Evolutionary conservation across 2,329 filamentous ascomycete species (phyloP).

Genomic region (Scedosporium minutisporum): DNA sequence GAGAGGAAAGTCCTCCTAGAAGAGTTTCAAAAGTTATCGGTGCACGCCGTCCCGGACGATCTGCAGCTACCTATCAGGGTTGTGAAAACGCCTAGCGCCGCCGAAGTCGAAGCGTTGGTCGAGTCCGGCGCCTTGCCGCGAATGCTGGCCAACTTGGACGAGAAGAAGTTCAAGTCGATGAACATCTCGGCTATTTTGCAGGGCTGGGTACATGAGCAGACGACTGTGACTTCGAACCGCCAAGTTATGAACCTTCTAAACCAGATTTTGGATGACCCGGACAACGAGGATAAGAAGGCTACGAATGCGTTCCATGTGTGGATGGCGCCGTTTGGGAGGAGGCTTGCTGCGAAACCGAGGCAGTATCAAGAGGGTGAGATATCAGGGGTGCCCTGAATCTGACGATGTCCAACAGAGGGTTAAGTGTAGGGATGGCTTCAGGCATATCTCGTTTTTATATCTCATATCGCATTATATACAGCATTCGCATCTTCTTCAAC

Average conservation of each 20-base stretch:
- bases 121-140: slow-evolving; percentile 18
- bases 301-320: slow-evolving; percentile 4
- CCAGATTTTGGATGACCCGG: slow-evolving; percentile 2
- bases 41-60: slow-evolving; percentile 19
- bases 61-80: slow-evolving; percentile 26
- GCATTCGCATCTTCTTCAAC: too few species aligned
- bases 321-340: slow-evolving; percentile 7
- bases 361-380: not conserved
- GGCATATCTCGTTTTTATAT: too few species aligned
- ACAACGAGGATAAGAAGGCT: slow-evolving; percentile 2
- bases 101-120: slow-evolving; percentile 20
- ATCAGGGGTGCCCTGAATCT: not conserved
- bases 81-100: slow-evolving; percentile 15
- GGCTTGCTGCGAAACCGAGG: slow-evolving; percentile 6
- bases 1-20: slow-evolving; percentile 12
- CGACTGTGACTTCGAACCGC: slow-evolving; percentile 30
- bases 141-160: slow-evolving; percentile 19
- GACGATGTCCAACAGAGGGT: not conserved
- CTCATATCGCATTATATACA: too few species aligned
- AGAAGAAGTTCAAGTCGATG: slow-evolving; percentile 21
- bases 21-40: slow-evolving; percentile 23
- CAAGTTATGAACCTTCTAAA: slow-evolving; percentile 16
- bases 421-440: too few species aligned
- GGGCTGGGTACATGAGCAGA: slow-evolving; percentile 24
- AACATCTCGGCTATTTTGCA: slow-evolving; percentile 30